These are phyloP conservation scores for Coprinopsis sp. DNA, from an alignment of 768 basidiomycete species.

Conservation along the genomic window DNA sequence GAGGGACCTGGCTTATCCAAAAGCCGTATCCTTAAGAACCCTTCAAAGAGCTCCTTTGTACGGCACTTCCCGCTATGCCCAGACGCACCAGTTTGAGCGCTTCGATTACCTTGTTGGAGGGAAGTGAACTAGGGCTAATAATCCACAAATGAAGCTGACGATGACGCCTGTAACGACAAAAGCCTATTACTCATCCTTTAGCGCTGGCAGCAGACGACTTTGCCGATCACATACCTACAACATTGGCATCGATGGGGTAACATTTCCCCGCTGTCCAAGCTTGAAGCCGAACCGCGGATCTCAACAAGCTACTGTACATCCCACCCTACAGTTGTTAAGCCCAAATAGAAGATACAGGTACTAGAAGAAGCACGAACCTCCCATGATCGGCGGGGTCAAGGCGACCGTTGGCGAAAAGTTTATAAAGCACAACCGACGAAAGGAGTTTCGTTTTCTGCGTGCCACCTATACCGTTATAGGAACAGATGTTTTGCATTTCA, in stretches of 20 bases:
- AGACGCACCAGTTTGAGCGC: not conserved
- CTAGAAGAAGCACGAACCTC: slow-evolving; percentile 18
- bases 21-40: slow-evolving; percentile 22
- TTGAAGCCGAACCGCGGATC: slow-evolving; percentile 6
- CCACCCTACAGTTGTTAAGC: slow-evolving; percentile 18
- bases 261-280: not conserved
- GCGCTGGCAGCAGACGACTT: not conserved
- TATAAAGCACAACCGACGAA: not conserved
- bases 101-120: slow-evolving; percentile 5
- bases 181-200: not conserved
- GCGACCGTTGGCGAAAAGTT: slow-evolving; percentile 12
- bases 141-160: slow-evolving; percentile 3
- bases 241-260: not conserved
- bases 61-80: slow-evolving; percentile 6
- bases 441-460: no score
- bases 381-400: slow-evolving; percentile 32
- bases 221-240: not conserved
- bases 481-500: no score
- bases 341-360: slow-evolving; percentile 29
- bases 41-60: slow-evolving; percentile 5
- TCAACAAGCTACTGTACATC: not conserved
- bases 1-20: slow-evolving; percentile 25
- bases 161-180: slow-evolving; percentile 3
- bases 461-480: no score
- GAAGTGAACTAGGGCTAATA: no score